Percentiles rank a stretch among this genome's conserved stretches.
These are phyloP conservation scores for Clohesyomyces aquaticus DNA, from an alignment of 495 filamentous ascomycete genomes.

Conservation along the genomic window DNA sequence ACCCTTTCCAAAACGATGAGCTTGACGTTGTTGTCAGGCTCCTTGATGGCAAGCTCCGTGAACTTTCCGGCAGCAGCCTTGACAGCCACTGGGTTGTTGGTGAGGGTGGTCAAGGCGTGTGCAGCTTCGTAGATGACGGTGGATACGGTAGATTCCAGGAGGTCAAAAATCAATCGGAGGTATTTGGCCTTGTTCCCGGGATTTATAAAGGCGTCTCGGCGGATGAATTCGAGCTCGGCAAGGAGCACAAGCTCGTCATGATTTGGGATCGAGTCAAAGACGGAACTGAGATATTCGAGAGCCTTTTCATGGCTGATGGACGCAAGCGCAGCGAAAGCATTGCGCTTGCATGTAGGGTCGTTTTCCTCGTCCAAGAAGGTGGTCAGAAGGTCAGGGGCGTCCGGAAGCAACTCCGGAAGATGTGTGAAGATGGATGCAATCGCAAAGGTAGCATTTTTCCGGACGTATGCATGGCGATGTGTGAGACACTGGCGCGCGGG, in stretches of 20 bases:
- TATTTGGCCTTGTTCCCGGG: conserved; percentile 93
- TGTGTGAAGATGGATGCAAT: conserved; percentile 91
- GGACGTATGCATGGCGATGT: conserved; percentile 82
- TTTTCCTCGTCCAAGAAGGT: conserved; percentile 89
- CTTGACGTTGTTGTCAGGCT: conserved; percentile 98
- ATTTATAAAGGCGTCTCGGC: conserved; percentile 96
- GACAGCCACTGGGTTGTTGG: conserved; percentile 91
- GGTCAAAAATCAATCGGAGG: conserved; percentile 91
- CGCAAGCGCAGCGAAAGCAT: conserved; percentile 90
- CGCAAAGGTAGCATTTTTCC: conserved; percentile 96
- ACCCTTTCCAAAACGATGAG: conserved; percentile 96
- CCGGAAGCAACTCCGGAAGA: conserved; percentile 89
- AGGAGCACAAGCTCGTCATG: conserved; percentile 93
- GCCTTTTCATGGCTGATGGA: conserved; percentile 93
- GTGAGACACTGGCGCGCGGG: conserved; percentile 77
- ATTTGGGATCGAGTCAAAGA: conserved; percentile 92
- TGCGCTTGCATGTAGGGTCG: conserved; percentile 96
- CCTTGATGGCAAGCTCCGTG: conserved; percentile 94
- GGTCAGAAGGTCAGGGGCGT: conserved; percentile 90
- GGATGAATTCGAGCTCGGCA: conserved; percentile 93
- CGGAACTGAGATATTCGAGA: conserved; percentile 82
- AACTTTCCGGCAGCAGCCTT: conserved; percentile 96
- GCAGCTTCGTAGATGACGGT: conserved; percentile 98
- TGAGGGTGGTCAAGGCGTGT: conserved; percentile 74
- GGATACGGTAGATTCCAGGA: conserved; percentile 87